Conservation (phyloP, 2,329 filamentous ascomycete species). For the Cercospora sesami region DNA sequence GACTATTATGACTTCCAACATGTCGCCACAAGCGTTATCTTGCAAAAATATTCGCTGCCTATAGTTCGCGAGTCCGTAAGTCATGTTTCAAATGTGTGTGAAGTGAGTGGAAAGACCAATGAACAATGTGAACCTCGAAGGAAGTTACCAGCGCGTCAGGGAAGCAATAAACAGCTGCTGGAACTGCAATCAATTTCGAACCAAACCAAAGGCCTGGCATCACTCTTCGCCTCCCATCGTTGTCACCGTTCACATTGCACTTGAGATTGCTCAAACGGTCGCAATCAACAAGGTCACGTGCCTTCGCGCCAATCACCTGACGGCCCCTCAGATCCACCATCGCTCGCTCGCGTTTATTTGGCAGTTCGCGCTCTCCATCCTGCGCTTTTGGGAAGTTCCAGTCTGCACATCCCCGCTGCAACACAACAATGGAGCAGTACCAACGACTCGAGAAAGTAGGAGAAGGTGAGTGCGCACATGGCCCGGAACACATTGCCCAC, state of each 20-base stretch:
- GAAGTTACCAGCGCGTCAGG: neutral
- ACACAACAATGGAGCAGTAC: conserved; percentile 57
- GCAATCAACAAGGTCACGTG: neutral
- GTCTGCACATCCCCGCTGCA: neutral
- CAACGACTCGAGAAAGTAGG: conserved; percentile 96
- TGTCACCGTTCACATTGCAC: neutral
- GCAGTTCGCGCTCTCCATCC: neutral
- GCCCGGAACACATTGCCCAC: neutral
- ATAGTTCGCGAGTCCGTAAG: neutral
- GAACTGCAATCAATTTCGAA: neutral
- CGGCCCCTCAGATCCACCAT: neutral
- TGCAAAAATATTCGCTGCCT: neutral
- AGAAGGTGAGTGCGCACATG: conserved; percentile 65
- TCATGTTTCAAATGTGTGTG: neutral
- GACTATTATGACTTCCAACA: neutral
- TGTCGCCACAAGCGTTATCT: neutral
- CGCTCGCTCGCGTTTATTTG: neutral
- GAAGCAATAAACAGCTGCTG: neutral
- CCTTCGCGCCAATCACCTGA: neutral
- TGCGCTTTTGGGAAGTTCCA: neutral
- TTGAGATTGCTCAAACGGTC: neutral
- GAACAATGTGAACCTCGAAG: neutral
- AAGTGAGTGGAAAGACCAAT: neutral
- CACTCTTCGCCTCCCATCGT: neutral
- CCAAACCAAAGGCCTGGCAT: neutral